Percentiles rank a stretch among this genome's conserved stretches.
Conservation (phyloP, 768 basidiomycete species). For the Calocybe gangraenosa region DNA sequence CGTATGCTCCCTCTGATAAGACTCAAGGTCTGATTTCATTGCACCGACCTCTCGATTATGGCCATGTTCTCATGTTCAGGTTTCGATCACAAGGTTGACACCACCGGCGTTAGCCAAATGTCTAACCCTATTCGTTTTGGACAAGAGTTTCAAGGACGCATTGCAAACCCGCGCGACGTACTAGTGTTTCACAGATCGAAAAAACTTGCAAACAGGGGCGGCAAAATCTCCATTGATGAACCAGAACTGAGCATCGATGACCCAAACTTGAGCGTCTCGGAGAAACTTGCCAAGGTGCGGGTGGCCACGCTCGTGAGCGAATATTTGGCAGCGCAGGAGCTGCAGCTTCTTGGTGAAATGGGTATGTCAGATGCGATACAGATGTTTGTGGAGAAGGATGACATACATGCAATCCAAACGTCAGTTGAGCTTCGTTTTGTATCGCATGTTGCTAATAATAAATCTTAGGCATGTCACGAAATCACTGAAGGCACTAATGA, state of each 20-base stretch:
- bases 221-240: conserved; percentile 66
- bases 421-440: conserved; percentile 32
- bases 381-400: conserved; percentile 96
- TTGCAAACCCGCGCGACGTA: conserved; percentile 94
- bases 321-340: conserved; percentile 87
- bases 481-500: conserved; percentile 59
- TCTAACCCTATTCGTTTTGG: conserved; percentile 97
- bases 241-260: conserved; percentile 84
- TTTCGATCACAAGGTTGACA: conserved; percentile 63
- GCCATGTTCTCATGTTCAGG: not conserved
- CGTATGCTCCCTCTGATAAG: conserved; percentile 85
- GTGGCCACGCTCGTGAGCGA: conserved; percentile 90
- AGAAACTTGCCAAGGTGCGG: conserved; percentile 76
- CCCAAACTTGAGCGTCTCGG: conserved; percentile 56
- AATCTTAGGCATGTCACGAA: conserved; percentile 57
- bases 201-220: conserved; percentile 43
- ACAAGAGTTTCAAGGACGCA: conserved; percentile 84
- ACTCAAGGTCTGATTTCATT: conserved; percentile 53
- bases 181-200: conserved; percentile 87
- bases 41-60: not conserved
- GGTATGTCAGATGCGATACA: conserved; percentile 95
- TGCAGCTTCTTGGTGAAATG: conserved; percentile 85
- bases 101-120: conserved; percentile 85
- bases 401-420: conserved; percentile 87
- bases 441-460: conserved; percentile 3